Base-by-base conservation (phyloP, 2,329 filamentous ascomycete genomes). In the Pseudocercospora vitis region DNA sequence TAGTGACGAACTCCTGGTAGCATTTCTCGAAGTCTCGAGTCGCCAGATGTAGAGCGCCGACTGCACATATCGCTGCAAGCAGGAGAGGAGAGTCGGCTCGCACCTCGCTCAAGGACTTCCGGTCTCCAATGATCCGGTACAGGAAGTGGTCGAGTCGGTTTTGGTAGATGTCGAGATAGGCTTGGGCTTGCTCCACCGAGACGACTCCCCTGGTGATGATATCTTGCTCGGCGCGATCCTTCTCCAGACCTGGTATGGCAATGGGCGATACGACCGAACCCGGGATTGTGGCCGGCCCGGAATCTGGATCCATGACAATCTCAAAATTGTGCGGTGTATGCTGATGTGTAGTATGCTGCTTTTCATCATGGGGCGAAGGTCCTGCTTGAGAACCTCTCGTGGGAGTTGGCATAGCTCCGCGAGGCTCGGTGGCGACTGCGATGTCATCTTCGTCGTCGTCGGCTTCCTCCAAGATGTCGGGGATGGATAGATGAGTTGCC, bases 261-360 rank as follows among this genome's bases (percentile, higher is more conserved):
- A 66, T 60, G 12, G 64, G 62, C 12, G 63, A 66, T 0, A 69
- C 59, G 28, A 65, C 62, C 9, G 63, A 66, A 11, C 64, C 67
- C 7, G 67, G 67, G n/a, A 70, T 66, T 7, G 66, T 63, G 6
- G 63, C 71, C 12, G 72, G 71, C 0, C 72, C 71, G 7, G 66
- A 62, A 28, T 68, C 65, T 8, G 68, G 63, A 50, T 74, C 71
- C 67, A 74, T 71, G 7, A 73, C 62, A 4, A 74, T 64, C 48
- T 70, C 67, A 63, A 70, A 74, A 35, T 67, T 54, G 53, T 66
- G 54, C 55, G 66, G 39, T 24, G 37, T 42, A 14, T 42, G 37
- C 37, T 42, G n/a, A n/a, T n/a, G 37, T 9, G 37, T 26, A 14
- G 37, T 54, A 24, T 67, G 61, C n/a, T n/a, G n/a, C 48, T 52